These are phyloP conservation scores for Phytophthora palmivora DNA, from an alignment of 352 stramenopile genomes.

Conservation along the genomic window DNA sequence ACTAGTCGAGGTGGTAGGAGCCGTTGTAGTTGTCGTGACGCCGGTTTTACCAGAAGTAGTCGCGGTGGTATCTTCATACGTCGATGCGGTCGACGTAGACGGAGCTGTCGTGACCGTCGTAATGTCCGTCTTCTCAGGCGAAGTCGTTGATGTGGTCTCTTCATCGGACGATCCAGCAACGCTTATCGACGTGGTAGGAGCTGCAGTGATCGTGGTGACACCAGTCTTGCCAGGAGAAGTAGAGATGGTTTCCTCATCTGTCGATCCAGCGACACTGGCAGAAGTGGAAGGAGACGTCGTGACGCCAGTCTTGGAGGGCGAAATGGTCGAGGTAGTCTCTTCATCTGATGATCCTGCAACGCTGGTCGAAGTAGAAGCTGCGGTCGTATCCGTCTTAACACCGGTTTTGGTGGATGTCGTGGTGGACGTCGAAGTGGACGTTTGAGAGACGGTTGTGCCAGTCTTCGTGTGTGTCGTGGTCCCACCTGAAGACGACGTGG, in stretches of 20 bases:
- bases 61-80: too few species aligned
- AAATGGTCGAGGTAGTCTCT: neutral
- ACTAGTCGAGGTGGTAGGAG: neutral
- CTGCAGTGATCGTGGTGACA: neutral
- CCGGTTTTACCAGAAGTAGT: neutral
- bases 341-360: neutral
- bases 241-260: neutral
- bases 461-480: conserved; percentile 24
- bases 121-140: neutral
- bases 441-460: conserved; percentile 28
- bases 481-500: conserved; percentile 8
- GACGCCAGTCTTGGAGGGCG: neutral
- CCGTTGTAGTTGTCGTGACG: neutral
- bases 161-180: neutral
- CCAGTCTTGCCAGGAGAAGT: neutral
- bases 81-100: neutral
- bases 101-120: neutral
- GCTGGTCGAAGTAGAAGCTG: neutral
- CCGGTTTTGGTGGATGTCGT: conserved; percentile 22
- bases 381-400: neutral
- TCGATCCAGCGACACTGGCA: neutral
- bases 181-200: neutral
- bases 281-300: neutral
- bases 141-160: neutral
- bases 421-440: conserved; percentile 27